phyloP scores from a whole-genome alignment of 176 grass and related monocot genomes.

The Zoysia pacifica region DNA sequence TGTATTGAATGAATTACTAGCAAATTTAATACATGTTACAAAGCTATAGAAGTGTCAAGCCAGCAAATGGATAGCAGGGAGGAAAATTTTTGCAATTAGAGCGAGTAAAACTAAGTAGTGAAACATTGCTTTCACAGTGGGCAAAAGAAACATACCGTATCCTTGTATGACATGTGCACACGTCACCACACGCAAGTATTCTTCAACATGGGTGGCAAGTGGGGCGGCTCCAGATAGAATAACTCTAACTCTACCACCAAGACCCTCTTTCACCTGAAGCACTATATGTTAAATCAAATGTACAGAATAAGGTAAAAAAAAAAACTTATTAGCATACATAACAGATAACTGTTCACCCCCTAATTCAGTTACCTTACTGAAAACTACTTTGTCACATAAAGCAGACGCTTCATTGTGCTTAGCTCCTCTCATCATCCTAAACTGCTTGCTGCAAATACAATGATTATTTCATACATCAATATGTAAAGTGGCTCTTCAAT shows the following conservation, averaged over 20 bases:
- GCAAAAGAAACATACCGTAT: constrained; percentile 60
- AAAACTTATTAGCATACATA: constrained; percentile 9
- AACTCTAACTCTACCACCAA: constrained; percentile 86
- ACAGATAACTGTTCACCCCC: constrained; percentile 3
- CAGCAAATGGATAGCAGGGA: constrained; percentile 10
- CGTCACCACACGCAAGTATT: constrained; percentile 84
- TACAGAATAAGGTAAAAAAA: not conserved
- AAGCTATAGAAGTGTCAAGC: constrained; percentile 18
- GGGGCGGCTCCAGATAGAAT: constrained; percentile 95
- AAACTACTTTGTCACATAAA: constrained; percentile 87
- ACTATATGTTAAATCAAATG: constrained; percentile 16
- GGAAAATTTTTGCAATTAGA: constrained; percentile 3
- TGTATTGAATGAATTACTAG: constrained; percentile 10
- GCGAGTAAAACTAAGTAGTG: constrained; percentile 10
- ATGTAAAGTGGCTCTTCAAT: constrained; percentile 6
- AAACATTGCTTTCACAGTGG: not conserved
- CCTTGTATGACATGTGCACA: constrained; percentile 91
- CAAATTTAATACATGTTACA: not conserved
- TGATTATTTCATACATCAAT: constrained; percentile 25
- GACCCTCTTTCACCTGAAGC: constrained; percentile 77
- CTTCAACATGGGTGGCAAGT: constrained; percentile 81
- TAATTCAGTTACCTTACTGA: constrained; percentile 72
- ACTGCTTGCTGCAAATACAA: constrained; percentile 77
- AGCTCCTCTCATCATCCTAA: constrained; percentile 78
- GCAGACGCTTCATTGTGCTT: constrained; percentile 82